Base-by-base conservation (phyloP, 495 filamentous ascomycete species). In the Aspergillus nanangensis region DNA sequence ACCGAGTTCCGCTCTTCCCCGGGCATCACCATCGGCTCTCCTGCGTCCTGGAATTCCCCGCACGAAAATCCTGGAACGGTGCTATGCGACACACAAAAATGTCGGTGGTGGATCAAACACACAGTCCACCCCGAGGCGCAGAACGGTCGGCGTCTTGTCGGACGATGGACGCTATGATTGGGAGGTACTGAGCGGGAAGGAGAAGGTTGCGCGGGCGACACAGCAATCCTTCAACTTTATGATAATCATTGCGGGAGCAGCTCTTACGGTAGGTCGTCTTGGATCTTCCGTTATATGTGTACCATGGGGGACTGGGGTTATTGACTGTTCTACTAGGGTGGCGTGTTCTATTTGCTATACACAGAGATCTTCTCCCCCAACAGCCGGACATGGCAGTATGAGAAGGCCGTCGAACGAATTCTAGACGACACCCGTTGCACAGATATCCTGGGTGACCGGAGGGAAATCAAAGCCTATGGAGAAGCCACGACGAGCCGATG, bases 191-290 rank as follows among this genome's bases (percentile, higher is more conserved):
- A 87, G 80, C 10, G 61, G 67, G 0, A 60, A 71, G 38, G 91
- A 96, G 63, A 97, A 96, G 61, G 82, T 82, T 5, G 83, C 83
- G 40, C 81, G 94, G 33, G 86, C 92, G 19, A 88, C 89, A 9
- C 91, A 95, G 61, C 93, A 96, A 54, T 82, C 86, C 10, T 83
- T 93, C 65, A 97, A 95, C 70, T 80, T 95, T 23, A 72, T 82
- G 45, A 63, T 95, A 29, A 79, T 97, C 2, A 41, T 92, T 7
- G 71, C 83, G 4, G 93, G 94, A 27, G 63, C 88, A 17, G 75
- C 82, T 11, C 61, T 90, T 44, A 95, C 91, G 31, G 88, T 90
- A 14, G 41, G 48, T 48, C 14, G n/a, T 20, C 20, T 32, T 23
- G 9, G 8, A 3, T 8, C 7, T 27, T 8, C 29, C 9, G 14